Evolutionary conservation across 176 grass and related monocot genomes (phyloP), one percentile per base, ranked within the genome.

Genomic region (Ensete glaucum): DNA sequence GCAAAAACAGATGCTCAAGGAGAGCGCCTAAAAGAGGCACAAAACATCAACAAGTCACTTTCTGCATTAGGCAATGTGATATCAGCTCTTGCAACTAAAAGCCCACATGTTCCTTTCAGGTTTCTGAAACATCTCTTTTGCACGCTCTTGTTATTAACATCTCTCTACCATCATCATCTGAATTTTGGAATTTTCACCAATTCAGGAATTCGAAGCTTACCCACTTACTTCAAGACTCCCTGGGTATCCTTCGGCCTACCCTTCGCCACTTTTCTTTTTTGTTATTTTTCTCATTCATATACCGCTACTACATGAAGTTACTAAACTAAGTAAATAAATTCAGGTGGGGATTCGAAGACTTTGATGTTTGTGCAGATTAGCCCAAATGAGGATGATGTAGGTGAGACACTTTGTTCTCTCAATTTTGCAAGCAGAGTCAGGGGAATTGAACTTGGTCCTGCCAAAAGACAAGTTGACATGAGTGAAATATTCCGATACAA

Each of bases 291-390:
- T 67, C 67, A 50, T 83, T 77, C 50, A 1, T 9, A 62, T 81
- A 23, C 12, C 53, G 21, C 20, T 49, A 20, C 71, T 8, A 58
- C 21, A 22, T 8, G 25, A 20, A 23, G 17, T 10, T 68, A 23
- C 26, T 52, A 60, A 23, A 82, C n/a, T 19, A 62, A 67, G 69
- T 25, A 71, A 73, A 76, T 2, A 73, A 55, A 83, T 87, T 64
- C 77, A 99, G 95, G 90, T 86, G 95, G 95, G 60, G 95, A 99
- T 53, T 99, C 95, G 49, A 99, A 99, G 72, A 94, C 88, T 26
- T 77, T 99, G 66, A 99, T 99, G 95, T 99, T 99, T 84, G 88
- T 99, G 58, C 95, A 99, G 77, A 94, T 99, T 50, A 99, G 95
- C 48, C 95, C 95, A 15, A 91, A 87, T 74, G 95, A 99, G 69